Percentiles rank a stretch among this genome's conserved stretches.
These are phyloP conservation scores for Powellomyces hirtus DNA, from an alignment of 192 early-diverging fungal species.

Conservation along the genomic window DNA sequence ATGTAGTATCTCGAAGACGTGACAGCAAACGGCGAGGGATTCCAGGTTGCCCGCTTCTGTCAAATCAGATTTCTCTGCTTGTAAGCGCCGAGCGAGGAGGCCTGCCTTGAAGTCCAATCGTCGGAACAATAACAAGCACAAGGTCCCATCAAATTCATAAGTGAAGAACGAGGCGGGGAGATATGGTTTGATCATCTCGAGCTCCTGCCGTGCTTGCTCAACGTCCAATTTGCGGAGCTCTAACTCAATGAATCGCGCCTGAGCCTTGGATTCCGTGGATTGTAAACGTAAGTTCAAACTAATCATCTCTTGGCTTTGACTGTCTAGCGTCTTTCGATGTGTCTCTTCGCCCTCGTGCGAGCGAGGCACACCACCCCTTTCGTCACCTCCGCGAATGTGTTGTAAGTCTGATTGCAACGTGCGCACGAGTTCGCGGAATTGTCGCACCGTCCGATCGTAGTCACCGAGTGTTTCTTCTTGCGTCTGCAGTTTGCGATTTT, in stretches of 20 bases:
- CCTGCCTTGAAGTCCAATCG: slow-evolving; percentile 81
- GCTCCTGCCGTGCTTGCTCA: slow-evolving; percentile 73
- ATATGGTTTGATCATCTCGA: slow-evolving; percentile 68
- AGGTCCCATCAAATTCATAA: slow-evolving; percentile 75
- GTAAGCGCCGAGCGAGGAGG: slow-evolving; percentile 39
- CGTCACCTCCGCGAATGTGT: slow-evolving; percentile 41
- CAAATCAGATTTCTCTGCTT: slow-evolving; percentile 16
- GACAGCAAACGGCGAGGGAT: background rate
- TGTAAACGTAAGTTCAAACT: slow-evolving; percentile 78
- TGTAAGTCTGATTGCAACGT: slow-evolving; percentile 76
- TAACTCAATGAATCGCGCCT: slow-evolving; percentile 87
- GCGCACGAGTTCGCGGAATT: slow-evolving; percentile 78
- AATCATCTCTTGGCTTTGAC: slow-evolving; percentile 69
- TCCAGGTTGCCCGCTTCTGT: background rate
- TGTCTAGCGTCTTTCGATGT: background rate
- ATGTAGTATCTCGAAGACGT: slow-evolving; percentile 62
- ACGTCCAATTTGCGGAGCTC: slow-evolving; percentile 87
- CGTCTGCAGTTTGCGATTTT: slow-evolving; percentile 53
- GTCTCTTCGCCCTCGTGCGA: no score
- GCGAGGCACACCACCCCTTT: no score
- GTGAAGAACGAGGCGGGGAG: slow-evolving; percentile 82
- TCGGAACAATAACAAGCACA: slow-evolving; percentile 71
- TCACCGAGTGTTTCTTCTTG: slow-evolving; percentile 82
- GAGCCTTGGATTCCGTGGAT: slow-evolving; percentile 74
- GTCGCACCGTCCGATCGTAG: slow-evolving; percentile 78